Percentiles rank a stretch among this genome's conserved stretches.
phyloP scores from a whole-genome alignment of 257 asterid species.

The Gardenia jasminoides region DNA sequence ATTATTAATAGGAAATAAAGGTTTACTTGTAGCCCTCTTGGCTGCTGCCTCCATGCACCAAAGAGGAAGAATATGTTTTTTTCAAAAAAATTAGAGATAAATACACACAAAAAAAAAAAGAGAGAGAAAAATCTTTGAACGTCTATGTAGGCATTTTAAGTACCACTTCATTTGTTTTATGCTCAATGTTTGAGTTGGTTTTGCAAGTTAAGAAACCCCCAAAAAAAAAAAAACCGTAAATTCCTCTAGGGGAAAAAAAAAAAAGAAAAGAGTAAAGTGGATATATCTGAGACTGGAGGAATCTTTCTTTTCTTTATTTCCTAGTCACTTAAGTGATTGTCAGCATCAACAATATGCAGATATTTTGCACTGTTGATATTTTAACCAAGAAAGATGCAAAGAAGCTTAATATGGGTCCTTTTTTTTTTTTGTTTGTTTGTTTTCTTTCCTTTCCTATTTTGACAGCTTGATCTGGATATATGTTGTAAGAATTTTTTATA shows the following conservation, averaged over 20 bases:
- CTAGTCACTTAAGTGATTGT: slow-evolving; percentile 3
- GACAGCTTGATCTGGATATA: not conserved
- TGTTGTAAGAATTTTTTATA: not conserved
- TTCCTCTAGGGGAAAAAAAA: not conserved
- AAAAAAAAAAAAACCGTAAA: not conserved
- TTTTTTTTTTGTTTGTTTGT: too few relatives aligned
- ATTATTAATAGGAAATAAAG: not conserved
- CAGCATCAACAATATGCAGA: not conserved
- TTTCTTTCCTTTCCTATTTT: not conserved
- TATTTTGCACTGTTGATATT: not conserved
- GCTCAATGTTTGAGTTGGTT: not conserved
- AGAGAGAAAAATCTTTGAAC: not conserved
- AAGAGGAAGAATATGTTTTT: not conserved
- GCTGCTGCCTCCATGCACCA: not conserved
- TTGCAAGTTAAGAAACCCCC: not conserved
- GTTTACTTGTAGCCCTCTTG: not conserved
- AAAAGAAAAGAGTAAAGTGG: not conserved
- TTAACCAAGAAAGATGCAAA: not conserved
- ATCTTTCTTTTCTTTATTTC: not conserved
- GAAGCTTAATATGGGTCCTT: not conserved
- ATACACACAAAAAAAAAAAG: not conserved
- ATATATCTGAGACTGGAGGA: not conserved
- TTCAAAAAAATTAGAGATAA: not conserved
- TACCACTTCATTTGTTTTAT: not conserved
- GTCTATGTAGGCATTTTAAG: not conserved